Conservation (phyloP, 306 rosid species). For the Quercus agrifolia region DNA sequence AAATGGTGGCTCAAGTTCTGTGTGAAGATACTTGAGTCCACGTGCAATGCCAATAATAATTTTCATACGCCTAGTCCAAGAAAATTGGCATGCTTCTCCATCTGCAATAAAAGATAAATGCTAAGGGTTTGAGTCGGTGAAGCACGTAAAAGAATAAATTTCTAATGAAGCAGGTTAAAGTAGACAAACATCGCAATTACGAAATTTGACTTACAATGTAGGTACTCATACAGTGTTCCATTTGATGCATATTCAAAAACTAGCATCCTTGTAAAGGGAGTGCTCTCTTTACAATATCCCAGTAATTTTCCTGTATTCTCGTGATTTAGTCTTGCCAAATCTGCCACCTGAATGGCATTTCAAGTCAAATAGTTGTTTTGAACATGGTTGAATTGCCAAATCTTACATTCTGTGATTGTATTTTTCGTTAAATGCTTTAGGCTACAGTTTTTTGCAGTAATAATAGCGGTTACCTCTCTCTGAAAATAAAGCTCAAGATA, state of each 20-base stretch:
- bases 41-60: slow-evolving; percentile 80
- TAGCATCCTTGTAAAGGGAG: slow-evolving; percentile 92
- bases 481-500: slow-evolving; percentile 90
- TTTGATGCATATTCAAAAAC: slow-evolving; percentile 94
- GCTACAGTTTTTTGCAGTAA: background rate
- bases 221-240: slow-evolving; percentile 86
- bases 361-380: slow-evolving; percentile 10
- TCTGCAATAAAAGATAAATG: slow-evolving; percentile 34
- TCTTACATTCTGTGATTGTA: slow-evolving; percentile 9
- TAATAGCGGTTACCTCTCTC: slow-evolving; percentile 59
- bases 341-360: slow-evolving; percentile 63
- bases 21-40: slow-evolving; percentile 84
- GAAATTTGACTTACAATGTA: slow-evolving; percentile 68
- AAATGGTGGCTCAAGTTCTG: slow-evolving; percentile 89
- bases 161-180: background rate
- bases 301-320: slow-evolving; percentile 78
- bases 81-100: slow-evolving; percentile 87
- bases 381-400: slow-evolving; percentile 13
- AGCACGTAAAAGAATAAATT: background rate
- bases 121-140: slow-evolving; percentile 25
- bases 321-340: slow-evolving; percentile 77
- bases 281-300: slow-evolving; percentile 83
- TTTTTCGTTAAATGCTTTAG: slow-evolving; percentile 12
- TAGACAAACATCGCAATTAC: slow-evolving; percentile 2
- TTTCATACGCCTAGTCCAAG: slow-evolving; percentile 92